A percentile compares a stretch with the other conserved stretches of the same genome.
Evolutionary conservation across 108 stramenopile species (phyloP).

Genomic region (Cafeteria roenbergensis): DNA sequence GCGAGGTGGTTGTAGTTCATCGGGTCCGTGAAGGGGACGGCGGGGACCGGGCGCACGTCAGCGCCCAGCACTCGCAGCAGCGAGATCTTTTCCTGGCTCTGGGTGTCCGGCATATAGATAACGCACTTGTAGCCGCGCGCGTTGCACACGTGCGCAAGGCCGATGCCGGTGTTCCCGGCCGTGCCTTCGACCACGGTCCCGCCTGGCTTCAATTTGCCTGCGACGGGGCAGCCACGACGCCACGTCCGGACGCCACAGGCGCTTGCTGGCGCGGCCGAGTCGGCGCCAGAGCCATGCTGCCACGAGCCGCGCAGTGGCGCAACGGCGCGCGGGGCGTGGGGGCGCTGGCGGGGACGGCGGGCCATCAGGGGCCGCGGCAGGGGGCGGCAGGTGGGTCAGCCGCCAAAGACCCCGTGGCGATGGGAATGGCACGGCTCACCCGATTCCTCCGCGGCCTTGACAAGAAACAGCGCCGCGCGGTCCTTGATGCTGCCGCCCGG

Average conservation of each 20-base stretch:
- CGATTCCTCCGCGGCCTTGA: constrained; percentile 27
- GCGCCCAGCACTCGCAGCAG: constrained; percentile 34
- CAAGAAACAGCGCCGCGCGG: constrained; percentile 35
- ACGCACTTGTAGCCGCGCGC: constrained; percentile 70
- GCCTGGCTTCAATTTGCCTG: constrained; percentile 27
- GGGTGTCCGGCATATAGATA: constrained; percentile 80
- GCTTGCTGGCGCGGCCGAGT: too few relatives aligned
- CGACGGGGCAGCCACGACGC: too few relatives aligned
- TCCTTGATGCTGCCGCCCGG: constrained; percentile 50
- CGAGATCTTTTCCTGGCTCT: constrained; percentile 29
- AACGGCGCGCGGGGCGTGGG: too few relatives aligned
- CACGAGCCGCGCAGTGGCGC: too few relatives aligned
- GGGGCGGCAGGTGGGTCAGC: too few relatives aligned
- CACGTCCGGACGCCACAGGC: too few relatives aligned
- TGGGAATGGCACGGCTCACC: constrained; percentile 25
- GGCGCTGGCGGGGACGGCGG: too few relatives aligned
- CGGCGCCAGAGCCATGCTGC: too few relatives aligned
- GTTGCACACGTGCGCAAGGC: constrained; percentile 65
- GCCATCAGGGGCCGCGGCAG: too few relatives aligned
- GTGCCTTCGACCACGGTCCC: constrained; percentile 49
- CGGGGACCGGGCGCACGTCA: constrained; percentile 30
- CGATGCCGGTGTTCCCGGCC: constrained; percentile 79
- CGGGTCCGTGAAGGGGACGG: constrained; percentile 39
- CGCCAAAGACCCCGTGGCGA: too few relatives aligned
- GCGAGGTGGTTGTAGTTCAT: constrained; percentile 54